Conservation (phyloP, 768 basidiomycete species). For the Asterophora lycoperdoides region DNA sequence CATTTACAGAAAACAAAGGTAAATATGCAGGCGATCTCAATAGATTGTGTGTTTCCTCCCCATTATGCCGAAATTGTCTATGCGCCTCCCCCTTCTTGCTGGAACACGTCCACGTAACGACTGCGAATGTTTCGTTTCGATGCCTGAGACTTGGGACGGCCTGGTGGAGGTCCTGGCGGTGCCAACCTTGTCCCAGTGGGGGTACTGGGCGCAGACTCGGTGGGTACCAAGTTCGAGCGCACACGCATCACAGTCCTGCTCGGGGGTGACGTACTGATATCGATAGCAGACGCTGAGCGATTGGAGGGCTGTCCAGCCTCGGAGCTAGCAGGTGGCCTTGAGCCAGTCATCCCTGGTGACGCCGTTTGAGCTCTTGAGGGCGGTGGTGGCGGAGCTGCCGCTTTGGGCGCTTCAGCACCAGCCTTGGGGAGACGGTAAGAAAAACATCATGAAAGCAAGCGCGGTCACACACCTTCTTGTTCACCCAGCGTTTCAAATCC, state of each 20-base stretch:
- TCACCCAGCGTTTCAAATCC: slow-evolving; percentile 94
- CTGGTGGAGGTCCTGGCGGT: slow-evolving; percentile 49
- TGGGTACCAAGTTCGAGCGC: slow-evolving; percentile 63
- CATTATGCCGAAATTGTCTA: slow-evolving; percentile 15
- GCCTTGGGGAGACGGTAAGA: slow-evolving; percentile 37
- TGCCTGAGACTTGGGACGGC: slow-evolving; percentile 52
- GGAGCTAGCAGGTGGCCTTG: slow-evolving; percentile 25
- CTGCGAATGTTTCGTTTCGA: slow-evolving; percentile 75
- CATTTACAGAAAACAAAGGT: slow-evolving; percentile 3
- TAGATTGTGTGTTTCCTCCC: neutral
- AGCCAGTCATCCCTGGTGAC: slow-evolving; percentile 60
- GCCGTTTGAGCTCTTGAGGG: slow-evolving; percentile 84
- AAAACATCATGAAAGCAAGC: slow-evolving; percentile 1
- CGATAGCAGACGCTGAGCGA: slow-evolving; percentile 63
- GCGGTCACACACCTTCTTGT: slow-evolving; percentile 66
- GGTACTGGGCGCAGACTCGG: slow-evolving; percentile 45
- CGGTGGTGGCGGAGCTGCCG: slow-evolving; percentile 61
- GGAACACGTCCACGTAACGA: slow-evolving; percentile 90
- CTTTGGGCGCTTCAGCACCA: slow-evolving; percentile 48
- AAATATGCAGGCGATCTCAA: slow-evolving; percentile 11
- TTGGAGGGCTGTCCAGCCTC: slow-evolving; percentile 36
- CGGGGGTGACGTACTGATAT: slow-evolving; percentile 50
- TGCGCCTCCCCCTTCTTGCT: slow-evolving; percentile 40
- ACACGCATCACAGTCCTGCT: slow-evolving; percentile 50
- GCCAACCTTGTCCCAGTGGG: slow-evolving; percentile 42